Conservation (phyloP, 78 protist genomes). For the Dictyostelium firmibasis region DNA sequence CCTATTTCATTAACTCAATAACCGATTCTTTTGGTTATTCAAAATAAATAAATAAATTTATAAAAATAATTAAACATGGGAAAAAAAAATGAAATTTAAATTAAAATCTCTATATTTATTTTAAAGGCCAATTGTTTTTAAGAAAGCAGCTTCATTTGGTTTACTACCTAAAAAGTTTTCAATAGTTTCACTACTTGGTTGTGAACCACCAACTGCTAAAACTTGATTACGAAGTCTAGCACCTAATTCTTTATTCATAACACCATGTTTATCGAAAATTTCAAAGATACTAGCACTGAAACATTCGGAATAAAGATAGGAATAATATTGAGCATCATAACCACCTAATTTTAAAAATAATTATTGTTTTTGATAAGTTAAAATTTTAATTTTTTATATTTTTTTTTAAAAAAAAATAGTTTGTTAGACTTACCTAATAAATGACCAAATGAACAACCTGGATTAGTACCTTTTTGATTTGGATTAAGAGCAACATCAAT, state of each 20-base stretch:
- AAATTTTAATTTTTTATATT: neutral
- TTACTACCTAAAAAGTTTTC: conserved; percentile 82
- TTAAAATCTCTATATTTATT: neutral
- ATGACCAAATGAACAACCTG: conserved; percentile 79
- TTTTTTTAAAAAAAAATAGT: neutral
- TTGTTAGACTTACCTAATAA: neutral
- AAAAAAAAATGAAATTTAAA: too few relatives aligned
- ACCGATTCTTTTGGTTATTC: conserved; percentile 19
- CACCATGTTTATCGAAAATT: conserved; percentile 56
- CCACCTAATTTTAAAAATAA: conserved; percentile 70
- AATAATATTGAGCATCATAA: conserved; percentile 92
- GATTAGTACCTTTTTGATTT: conserved; percentile 63
- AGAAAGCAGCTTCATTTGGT: conserved; percentile 80
- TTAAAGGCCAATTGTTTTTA: conserved; percentile 65
- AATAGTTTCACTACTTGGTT: conserved; percentile 41
- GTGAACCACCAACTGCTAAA: conserved; percentile 83
- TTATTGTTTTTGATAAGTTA: too few relatives aligned
- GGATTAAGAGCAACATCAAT: conserved; percentile 5
- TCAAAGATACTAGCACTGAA: conserved; percentile 76
- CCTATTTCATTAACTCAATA: neutral
- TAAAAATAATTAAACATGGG: too few relatives aligned
- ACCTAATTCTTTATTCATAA: conserved; percentile 66
- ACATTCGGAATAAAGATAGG: conserved; percentile 85
- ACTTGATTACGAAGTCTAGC: conserved; percentile 13
- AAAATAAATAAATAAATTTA: conserved; percentile 4